Conservation (phyloP, 139 green algal genomes). For the Choricystis sp. region DNA sequence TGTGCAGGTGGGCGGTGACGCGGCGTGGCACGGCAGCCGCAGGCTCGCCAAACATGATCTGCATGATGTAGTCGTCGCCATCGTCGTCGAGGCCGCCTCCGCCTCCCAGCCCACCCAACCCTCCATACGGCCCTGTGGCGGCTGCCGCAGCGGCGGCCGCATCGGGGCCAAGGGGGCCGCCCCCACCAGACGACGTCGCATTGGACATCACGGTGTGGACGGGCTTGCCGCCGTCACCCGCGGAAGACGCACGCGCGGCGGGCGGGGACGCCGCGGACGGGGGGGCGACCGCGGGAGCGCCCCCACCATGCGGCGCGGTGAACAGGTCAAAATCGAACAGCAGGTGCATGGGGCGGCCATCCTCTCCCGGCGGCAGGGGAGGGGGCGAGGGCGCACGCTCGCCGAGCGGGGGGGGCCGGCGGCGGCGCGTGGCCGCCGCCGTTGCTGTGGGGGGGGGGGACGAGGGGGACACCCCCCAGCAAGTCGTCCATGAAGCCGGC, state of each 20-base stretch:
- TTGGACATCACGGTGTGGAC: background rate
- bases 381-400: background rate
- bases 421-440: background rate
- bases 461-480: too few relatives aligned
- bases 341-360: background rate
- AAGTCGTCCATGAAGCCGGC: too few relatives aligned
- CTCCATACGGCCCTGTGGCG: too few relatives aligned
- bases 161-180: too few relatives aligned
- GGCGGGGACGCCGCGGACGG: too few relatives aligned
- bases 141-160: too few relatives aligned
- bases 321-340: background rate
- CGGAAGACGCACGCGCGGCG: background rate
- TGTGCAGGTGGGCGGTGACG: background rate
- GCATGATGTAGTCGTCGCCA: background rate
- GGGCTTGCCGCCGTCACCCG: background rate
- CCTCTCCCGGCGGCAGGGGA: background rate
- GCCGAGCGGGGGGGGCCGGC: background rate
- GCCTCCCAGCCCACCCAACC: background rate
- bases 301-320: too few relatives aligned
- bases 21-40: background rate
- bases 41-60: background rate
- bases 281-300: too few relatives aligned
- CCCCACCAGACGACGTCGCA: background rate
- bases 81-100: background rate
- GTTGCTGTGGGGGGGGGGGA: too few relatives aligned